phyloP scores from a whole-genome alignment of 257 asterid species.

The Solanum corneliomulleri region DNA sequence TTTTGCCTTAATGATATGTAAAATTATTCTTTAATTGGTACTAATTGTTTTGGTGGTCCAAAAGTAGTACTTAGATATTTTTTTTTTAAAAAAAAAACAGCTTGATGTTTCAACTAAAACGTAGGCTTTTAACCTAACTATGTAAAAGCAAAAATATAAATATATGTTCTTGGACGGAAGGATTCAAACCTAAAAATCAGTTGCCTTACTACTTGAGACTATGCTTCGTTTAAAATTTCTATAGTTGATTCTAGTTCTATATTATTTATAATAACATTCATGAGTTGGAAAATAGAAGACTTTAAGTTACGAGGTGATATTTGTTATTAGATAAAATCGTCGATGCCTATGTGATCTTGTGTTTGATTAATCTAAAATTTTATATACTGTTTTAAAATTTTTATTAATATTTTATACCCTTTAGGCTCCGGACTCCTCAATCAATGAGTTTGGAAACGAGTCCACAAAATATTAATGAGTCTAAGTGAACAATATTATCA shows the following conservation, averaged over 20 bases:
- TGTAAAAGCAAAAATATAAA: background rate
- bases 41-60: background rate
- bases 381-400: too few relatives aligned
- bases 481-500: background rate
- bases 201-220: background rate
- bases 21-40: constrained; percentile 4
- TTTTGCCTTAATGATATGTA: constrained; percentile 9
- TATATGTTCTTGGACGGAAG: background rate
- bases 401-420: too few relatives aligned
- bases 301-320: background rate
- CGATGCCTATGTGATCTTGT: background rate
- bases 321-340: background rate
- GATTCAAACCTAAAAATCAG: background rate
- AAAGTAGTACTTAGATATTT: background rate
- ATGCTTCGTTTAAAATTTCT: background rate
- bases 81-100: background rate
- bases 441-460: background rate
- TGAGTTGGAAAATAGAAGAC: background rate
- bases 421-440: too few relatives aligned
- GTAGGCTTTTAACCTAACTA: background rate
- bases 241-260: background rate
- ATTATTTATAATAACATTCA: background rate
- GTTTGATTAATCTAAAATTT: too few relatives aligned
- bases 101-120: background rate
- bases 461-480: background rate